A percentile compares a stretch with the other conserved stretches of the same genome.
phyloP scores from a whole-genome alignment of 2,329 filamentous ascomycete genomes.

The Davidsoniella eucalypti region DNA sequence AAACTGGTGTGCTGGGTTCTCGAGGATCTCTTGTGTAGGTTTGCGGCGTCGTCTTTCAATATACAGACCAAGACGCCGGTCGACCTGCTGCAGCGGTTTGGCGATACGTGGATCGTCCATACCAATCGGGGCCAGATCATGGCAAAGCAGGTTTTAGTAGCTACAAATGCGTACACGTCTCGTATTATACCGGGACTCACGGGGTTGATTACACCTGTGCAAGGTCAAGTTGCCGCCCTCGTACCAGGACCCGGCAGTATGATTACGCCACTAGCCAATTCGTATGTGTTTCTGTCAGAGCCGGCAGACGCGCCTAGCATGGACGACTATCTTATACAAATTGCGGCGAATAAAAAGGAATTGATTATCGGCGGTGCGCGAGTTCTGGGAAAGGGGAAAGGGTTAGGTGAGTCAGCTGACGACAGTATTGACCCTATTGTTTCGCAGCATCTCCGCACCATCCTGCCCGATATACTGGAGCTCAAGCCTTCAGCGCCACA shows the following conservation, averaged over 20 bases:
- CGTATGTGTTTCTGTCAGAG: conserved; percentile 43
- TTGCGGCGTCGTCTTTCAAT: conserved; percentile 37
- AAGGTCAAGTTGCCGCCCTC: conserved; percentile 56
- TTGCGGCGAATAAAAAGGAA: conserved; percentile 39
- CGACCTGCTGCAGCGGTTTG: conserved; percentile 26
- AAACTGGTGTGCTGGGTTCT: conserved; percentile 63
- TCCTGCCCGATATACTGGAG: conserved; percentile 27
- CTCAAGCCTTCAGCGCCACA: conserved; percentile 20
- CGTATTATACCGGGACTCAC: conserved; percentile 52
- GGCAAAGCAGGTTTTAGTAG: conserved; percentile 51
- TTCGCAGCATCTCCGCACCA: conserved; percentile 35
- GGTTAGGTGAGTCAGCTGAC: conserved; percentile 44
- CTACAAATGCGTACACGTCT: conserved; percentile 74
- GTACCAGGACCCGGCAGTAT: conserved; percentile 31
- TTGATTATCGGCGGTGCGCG: conserved; percentile 59
- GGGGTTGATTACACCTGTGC: conserved; percentile 58
- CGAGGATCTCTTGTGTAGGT: conserved; percentile 32
- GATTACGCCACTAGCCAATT: conserved; percentile 30
- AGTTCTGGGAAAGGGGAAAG: conserved; percentile 28
- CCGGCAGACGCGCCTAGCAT: conserved; percentile 24
- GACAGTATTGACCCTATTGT: conserved; percentile 38
- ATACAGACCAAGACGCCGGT: conserved; percentile 61
- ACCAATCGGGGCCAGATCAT: conserved; percentile 53
- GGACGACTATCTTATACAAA: conserved; percentile 59
- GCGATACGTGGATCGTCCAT: conserved; percentile 38